Evolutionary conservation across 768 basidiomycete genomes (phyloP), one percentile per base, ranked within the genome.

Genomic region (Macrolepiota fuliginosa): DNA sequence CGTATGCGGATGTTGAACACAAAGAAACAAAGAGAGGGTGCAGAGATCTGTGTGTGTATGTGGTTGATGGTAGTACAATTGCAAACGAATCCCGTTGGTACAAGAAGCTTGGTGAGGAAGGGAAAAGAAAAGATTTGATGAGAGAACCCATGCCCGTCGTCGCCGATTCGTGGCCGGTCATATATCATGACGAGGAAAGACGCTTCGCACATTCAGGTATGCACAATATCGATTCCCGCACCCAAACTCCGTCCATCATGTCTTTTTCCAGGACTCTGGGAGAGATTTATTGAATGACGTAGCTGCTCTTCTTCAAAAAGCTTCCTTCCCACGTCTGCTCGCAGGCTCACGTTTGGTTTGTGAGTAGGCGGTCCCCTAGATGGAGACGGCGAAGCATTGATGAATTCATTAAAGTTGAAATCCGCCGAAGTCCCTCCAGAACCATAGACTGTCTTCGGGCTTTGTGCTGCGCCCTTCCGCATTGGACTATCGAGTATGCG

Each of bases 271-370:
- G 67, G 59, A 52, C 66, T 54, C 37, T 55, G 19, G 51, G 42
- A 36, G 61, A 53, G 49, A 53, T 32, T 37, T 27, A 42, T 17
- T n/a, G 62, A 35, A 57, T 61, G 60, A 72, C 84, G 79, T 68
- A 83, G 75, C 64, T 86, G 84, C 68, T 89, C 86, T 67, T 87
- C 89, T 66, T 89, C 88, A 67, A 90, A 90, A 60, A 90, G 72
- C 70, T 83, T 85, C 55, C 88, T 71, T 37, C 88, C 88, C 45
- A 89, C 77, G 64, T 89, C 87, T 15, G 85, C 81, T 49, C 86
- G 78, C 49, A 88, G 73, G 61, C 84, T 84, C 45, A 79, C 65
- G 62, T 80, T 83, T 39, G 73, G 62, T 63, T 80, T 79, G 51
- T 77, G 70, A 67, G 67, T 67, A 69, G 67, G 66, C 56, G 63